These are phyloP conservation scores for Earliella scabrosa DNA, from an alignment of 1,284 basidiomycete genomes.

Conservation along the genomic window DNA sequence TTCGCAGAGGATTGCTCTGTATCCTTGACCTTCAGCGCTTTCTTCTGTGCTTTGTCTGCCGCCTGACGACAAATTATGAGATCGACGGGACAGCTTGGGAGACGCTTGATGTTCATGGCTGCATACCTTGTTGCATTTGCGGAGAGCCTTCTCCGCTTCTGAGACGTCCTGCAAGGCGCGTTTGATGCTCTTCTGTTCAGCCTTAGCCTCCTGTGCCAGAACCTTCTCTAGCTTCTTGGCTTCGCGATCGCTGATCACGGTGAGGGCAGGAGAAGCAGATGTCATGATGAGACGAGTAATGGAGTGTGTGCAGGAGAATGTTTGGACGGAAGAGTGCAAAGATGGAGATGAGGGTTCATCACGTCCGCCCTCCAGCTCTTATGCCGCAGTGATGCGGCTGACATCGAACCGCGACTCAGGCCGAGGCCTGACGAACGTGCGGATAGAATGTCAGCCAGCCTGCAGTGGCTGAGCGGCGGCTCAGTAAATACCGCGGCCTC, in stretches of 20 bases:
- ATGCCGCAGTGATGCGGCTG: neutral
- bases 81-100: neutral
- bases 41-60: constrained; percentile 18
- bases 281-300: too few species aligned
- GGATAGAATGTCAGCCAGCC: too few species aligned
- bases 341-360: neutral
- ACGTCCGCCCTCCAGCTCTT: neutral
- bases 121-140: constrained; percentile 22
- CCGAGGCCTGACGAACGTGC: too few species aligned
- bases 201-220: constrained; percentile 17
- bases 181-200: constrained; percentile 19
- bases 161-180: constrained; percentile 20
- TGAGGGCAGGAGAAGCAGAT: neutral
- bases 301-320: neutral
- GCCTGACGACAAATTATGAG: neutral
- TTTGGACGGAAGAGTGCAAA: too few species aligned
- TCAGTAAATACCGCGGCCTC: too few species aligned
- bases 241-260: constrained; percentile 13
- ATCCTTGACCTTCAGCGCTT: constrained; percentile 13
- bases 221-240: constrained; percentile 24
- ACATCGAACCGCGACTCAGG: neutral
- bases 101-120: too few species aligned
- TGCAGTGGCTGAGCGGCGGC: too few species aligned
- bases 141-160: constrained; percentile 23
- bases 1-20: constrained; percentile 14